phyloP scores from a whole-genome alignment of 139 green algal genomes.

The Desmodesmus armatus region DNA sequence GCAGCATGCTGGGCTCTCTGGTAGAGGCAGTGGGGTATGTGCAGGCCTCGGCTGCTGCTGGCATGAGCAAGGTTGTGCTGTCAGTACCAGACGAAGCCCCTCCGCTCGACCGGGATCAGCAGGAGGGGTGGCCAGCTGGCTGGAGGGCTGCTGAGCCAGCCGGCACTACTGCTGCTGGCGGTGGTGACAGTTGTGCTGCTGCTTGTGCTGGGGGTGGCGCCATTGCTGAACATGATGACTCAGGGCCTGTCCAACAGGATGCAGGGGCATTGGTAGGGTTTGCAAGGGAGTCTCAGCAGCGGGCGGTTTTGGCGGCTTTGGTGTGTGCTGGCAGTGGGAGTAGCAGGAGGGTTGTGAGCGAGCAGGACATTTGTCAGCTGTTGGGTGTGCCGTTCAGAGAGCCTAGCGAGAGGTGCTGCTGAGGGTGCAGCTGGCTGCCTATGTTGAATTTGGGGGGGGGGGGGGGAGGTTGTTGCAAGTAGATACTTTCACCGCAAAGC shows the following conservation, averaged over 20 bases:
- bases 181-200: constrained; percentile 8
- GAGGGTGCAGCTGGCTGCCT: no score
- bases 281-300: not conserved
- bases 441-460: no score
- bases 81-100: constrained; percentile 29
- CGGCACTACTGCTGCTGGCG: constrained; percentile 28
- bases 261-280: not conserved
- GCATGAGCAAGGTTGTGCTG: constrained; percentile 17
- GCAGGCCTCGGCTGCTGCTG: constrained; percentile 22
- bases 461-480: no score
- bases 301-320: not conserved
- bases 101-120: not conserved
- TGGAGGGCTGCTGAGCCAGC: constrained; percentile 8
- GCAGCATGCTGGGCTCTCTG: not conserved
- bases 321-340: constrained; percentile 1
- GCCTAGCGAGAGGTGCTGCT: constrained; percentile 26
- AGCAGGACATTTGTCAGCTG: constrained; percentile 34
- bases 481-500: no score
- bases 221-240: not conserved
- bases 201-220: not conserved
- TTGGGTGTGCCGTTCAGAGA: constrained; percentile 20
- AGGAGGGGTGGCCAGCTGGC: constrained; percentile 20
- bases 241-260: not conserved
- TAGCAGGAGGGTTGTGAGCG: not conserved
- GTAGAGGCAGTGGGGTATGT: not conserved